A percentile compares a stretch with the other conserved stretches of the same genome.
phyloP scores from a whole-genome alignment of 352 stramenopile genomes.

The Phytophthora constricta region DNA sequence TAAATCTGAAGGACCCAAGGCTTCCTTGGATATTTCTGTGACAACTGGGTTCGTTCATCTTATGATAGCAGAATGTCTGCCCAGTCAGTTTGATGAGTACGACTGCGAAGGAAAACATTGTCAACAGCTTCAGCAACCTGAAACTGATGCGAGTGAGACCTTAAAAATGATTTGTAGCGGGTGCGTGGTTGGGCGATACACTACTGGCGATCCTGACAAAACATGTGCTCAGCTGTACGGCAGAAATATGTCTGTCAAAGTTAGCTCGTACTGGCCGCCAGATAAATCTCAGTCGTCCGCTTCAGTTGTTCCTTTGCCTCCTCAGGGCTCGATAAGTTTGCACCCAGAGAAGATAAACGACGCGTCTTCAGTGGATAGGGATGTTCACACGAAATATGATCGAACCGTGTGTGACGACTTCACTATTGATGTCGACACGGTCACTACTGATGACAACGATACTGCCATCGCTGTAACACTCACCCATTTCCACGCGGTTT shows the following conservation, averaged over 20 bases:
- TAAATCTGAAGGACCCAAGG: slow-evolving; percentile 36
- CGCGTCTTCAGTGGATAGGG: neutral
- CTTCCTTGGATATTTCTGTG: slow-evolving; percentile 59
- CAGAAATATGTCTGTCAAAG: slow-evolving; percentile 74
- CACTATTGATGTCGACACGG: slow-evolving; percentile 66
- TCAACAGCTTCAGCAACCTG: neutral
- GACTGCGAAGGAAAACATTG: slow-evolving; percentile 8
- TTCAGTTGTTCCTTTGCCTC: slow-evolving; percentile 1
- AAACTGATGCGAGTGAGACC: slow-evolving; percentile 8
- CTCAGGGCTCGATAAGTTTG: neutral
- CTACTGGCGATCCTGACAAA: slow-evolving; percentile 44
- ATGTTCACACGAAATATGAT: slow-evolving; percentile 37
- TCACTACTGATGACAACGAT: slow-evolving; percentile 56
- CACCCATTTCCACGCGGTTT: slow-evolving; percentile 73
- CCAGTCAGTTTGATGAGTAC: slow-evolving; percentile 22
- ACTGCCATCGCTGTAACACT: slow-evolving; percentile 63
- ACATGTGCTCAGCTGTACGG: slow-evolving; percentile 70
- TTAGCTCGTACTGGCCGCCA: slow-evolving; percentile 65
- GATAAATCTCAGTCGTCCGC: slow-evolving; percentile 8
- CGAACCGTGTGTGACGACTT: slow-evolving; percentile 80
- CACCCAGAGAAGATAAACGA: slow-evolving; percentile 6
- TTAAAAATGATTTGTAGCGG: slow-evolving; percentile 68
- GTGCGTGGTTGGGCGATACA: slow-evolving; percentile 65
- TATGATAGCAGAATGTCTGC: slow-evolving; percentile 55
- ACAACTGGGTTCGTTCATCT: slow-evolving; percentile 69